Evolutionary conservation across 306 rosid genomes (phyloP).

Genomic region (Purshia tridentata): DNA sequence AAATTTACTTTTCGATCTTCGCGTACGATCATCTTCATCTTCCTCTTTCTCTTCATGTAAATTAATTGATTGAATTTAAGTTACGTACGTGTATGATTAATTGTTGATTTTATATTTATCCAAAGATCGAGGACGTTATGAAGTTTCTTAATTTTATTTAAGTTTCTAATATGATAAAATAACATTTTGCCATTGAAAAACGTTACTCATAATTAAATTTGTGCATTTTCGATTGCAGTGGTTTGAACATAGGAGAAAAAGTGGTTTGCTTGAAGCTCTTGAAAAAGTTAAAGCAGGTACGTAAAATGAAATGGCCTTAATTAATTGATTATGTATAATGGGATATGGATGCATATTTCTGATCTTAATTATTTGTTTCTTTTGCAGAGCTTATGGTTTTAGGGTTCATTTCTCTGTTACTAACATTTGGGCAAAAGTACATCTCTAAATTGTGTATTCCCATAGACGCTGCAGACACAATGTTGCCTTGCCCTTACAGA

Average conservation of each 20-base stretch:
- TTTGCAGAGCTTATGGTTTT: slow-evolving; percentile 92
- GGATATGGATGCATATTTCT: background rate
- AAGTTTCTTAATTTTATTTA: too few relatives aligned
- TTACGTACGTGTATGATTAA: too few relatives aligned
- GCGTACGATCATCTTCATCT: too few relatives aligned
- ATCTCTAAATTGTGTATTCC: slow-evolving; percentile 63
- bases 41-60: too few relatives aligned
- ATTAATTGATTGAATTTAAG: too few relatives aligned
- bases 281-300: slow-evolving; percentile 85
- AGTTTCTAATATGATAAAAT: too few relatives aligned
- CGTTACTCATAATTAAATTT: too few relatives aligned
- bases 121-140: too few relatives aligned
- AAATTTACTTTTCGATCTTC: background rate
- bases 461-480: slow-evolving; percentile 35
- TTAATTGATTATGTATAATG: background rate
- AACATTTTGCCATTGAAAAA: too few relatives aligned
- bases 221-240: slow-evolving; percentile 31
- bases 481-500: slow-evolving; percentile 70
- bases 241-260: slow-evolving; percentile 57
- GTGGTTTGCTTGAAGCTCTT: slow-evolving; percentile 82
- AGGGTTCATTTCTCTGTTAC: slow-evolving; percentile 84
- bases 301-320: background rate
- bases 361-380: background rate
- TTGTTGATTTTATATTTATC: too few relatives aligned
- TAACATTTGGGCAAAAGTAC: slow-evolving; percentile 83